A percentile compares a stretch with the other conserved stretches of the same genome.
These are phyloP conservation scores for Tuber umbilicatum DNA, from an alignment of 495 filamentous ascomycete genomes.

Conservation along the genomic window DNA sequence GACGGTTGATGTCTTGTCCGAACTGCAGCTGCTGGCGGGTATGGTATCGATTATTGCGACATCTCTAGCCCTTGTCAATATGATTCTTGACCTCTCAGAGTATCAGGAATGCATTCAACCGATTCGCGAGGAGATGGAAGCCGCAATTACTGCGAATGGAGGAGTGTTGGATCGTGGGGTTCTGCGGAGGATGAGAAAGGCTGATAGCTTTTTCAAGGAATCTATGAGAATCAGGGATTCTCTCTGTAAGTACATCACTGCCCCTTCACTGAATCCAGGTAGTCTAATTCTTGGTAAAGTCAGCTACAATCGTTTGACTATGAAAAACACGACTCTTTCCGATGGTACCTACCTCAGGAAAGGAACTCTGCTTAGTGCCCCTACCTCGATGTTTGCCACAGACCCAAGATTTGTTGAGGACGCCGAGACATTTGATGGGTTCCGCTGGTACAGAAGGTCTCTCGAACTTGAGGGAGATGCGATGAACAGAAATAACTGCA, in stretches of 20 bases:
- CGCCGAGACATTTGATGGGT: too few species aligned
- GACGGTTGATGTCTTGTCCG: conserved; percentile 12
- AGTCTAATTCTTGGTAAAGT: conserved; percentile 31
- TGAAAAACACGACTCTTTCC: conserved; percentile 45
- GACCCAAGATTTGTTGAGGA: too few species aligned
- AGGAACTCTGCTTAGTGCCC: too few species aligned
- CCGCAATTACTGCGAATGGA: conserved; percentile 44
- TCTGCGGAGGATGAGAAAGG: conserved; percentile 46
- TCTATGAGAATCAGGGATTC: conserved; percentile 45
- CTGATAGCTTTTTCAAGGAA: conserved; percentile 56
- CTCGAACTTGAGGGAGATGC: too few species aligned
- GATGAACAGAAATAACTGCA: too few species aligned
- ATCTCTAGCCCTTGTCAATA: conserved; percentile 36
- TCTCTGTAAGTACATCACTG: conserved; percentile 7
- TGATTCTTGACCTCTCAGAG: conserved; percentile 49
- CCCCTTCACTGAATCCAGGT: not conserved
- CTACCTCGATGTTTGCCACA: too few species aligned
- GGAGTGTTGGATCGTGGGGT: conserved; percentile 43
- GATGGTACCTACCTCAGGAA: too few species aligned
- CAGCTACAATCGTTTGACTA: conserved; percentile 46
- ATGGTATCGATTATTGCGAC: conserved; percentile 44
- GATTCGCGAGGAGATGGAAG: conserved; percentile 51
- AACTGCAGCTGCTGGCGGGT: conserved; percentile 38
- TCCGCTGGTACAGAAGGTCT: too few species aligned
- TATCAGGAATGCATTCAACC: conserved; percentile 47